Evolutionary conservation across 768 basidiomycete species (phyloP), one percentile per base, ranked within the genome.

Genomic region (Russula sp.): DNA sequence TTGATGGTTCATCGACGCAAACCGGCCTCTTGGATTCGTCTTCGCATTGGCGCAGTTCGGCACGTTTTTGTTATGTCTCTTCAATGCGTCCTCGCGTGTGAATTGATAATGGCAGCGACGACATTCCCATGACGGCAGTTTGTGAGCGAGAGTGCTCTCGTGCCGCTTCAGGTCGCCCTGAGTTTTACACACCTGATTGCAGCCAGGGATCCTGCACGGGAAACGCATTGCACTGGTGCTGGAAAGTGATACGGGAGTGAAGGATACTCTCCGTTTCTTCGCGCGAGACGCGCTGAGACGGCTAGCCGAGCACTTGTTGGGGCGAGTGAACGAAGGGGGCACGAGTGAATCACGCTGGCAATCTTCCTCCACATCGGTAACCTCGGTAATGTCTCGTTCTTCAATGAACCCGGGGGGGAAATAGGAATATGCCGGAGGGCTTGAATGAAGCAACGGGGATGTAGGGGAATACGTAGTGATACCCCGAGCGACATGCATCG

Each of bases 31-130:
- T 10, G 36, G 46, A 26, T 36, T 51, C 13, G 32, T 53, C 24
- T 44, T 66, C 6, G 24, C 38, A 9, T 10, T 57, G 40, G 38
- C 44, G 51, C 66, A 67, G 30, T 57, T 57, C 10, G 59, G 34
- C 16, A 67, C n/a, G n/a, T 68, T 68, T 24, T 58, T 55, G n/a
- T 22, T 30, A 14, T 68, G 67, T 13, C 67, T 62, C 50, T 68
- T 68, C 48, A 68, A 22, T 22, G 67, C 67, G 24, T 68, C 67
- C n/a, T 59, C 66, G 40, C 67, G 67, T 40, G 67, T 68, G 30
- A 68, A 68, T 14, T 38, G 53, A 38, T 62, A 42, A 48, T 48
- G 48, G 44, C 67, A 68, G 8, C 65, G 57, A 24, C 20, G 54
- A 51, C 67, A 68, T 42, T 58, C 53, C 57, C 58, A 67, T 30